Conservation (phyloP, 805 yeast species). For the Ogataea pini region DNA sequence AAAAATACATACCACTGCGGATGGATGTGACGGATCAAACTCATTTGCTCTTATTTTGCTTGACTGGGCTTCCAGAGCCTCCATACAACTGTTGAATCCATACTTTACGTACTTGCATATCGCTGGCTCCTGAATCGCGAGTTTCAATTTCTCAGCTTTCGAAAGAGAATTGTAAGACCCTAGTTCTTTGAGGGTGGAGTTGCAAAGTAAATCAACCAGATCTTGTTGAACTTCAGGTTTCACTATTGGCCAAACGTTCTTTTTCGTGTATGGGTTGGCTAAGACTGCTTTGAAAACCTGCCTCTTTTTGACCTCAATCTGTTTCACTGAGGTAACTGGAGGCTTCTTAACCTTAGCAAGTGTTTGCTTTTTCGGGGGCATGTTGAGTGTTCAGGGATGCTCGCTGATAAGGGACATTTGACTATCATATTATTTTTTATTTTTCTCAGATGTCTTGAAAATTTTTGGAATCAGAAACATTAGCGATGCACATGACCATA, state of each 20-base stretch:
- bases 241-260: conserved; percentile 41
- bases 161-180: conserved; percentile 20
- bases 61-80: conserved; percentile 48
- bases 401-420: background rate
- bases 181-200: conserved; percentile 15
- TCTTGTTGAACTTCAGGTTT: conserved; percentile 35
- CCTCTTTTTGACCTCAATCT: conserved; percentile 48
- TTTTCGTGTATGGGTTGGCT: conserved; percentile 60
- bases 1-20: conserved; percentile 45
- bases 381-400: background rate
- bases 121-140: conserved; percentile 31
- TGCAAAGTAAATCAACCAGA: conserved; percentile 30
- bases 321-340: conserved; percentile 33
- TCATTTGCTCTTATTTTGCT: conserved; percentile 19
- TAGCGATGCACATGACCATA: too few relatives aligned
- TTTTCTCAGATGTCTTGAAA: background rate
- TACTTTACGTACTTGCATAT: conserved; percentile 33
- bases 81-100: conserved; percentile 60
- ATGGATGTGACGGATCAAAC: conserved; percentile 22
- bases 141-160: conserved; percentile 28
- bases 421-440: background rate
- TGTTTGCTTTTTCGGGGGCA: conserved; percentile 1
- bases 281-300: conserved; percentile 65
- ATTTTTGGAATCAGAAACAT: background rate
- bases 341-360: background rate